Evolutionary conservation across 495 filamentous ascomycete species (phyloP).

Genomic region (Clavariopsis aquatica): DNA sequence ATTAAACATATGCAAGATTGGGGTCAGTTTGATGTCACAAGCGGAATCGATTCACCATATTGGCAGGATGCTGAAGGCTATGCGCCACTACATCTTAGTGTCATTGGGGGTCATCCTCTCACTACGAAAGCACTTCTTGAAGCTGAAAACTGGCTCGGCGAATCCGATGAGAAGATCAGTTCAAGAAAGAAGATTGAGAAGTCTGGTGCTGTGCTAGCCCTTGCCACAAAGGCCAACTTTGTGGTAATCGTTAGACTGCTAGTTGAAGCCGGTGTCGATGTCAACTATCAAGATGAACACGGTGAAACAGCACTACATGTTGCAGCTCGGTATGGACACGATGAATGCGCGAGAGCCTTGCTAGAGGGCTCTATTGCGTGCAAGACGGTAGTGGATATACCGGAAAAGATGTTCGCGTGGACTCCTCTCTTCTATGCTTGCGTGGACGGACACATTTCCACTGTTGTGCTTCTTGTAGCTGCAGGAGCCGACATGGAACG

Average conservation of each 20-base stretch:
- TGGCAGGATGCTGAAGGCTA: conserved; percentile 95
- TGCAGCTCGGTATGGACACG: conserved; percentile 84
- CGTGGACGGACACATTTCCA: conserved; percentile 76
- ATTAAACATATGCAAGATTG: conserved; percentile 86
- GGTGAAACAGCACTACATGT: conserved; percentile 94
- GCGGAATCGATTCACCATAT: conserved; percentile 77
- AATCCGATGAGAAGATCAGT: conserved; percentile 58
- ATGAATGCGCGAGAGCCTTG: conserved; percentile 73
- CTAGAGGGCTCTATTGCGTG: conserved; percentile 68
- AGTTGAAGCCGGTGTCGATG: conserved; percentile 86
- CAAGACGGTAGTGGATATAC: conserved; percentile 72
- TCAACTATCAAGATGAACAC: conserved; percentile 89
- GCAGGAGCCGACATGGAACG: conserved; percentile 73
- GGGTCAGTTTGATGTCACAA: conserved; percentile 78
- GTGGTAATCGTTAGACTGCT: conserved; percentile 78
- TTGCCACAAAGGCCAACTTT: conserved; percentile 85
- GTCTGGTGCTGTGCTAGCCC: conserved; percentile 84
- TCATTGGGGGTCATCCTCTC: conserved; percentile 84
- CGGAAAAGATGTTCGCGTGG: conserved; percentile 87
- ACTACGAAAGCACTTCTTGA: conserved; percentile 80
- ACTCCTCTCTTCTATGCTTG: conserved; percentile 89
- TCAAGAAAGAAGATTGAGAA: conserved; percentile 70
- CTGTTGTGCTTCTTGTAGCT: conserved; percentile 69
- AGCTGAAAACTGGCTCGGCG: conserved; percentile 70
- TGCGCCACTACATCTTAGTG: conserved; percentile 86